Evolutionary conservation across 2,329 filamentous ascomycete genomes (phyloP).

Genomic region (Colletotrichum karsti): DNA sequence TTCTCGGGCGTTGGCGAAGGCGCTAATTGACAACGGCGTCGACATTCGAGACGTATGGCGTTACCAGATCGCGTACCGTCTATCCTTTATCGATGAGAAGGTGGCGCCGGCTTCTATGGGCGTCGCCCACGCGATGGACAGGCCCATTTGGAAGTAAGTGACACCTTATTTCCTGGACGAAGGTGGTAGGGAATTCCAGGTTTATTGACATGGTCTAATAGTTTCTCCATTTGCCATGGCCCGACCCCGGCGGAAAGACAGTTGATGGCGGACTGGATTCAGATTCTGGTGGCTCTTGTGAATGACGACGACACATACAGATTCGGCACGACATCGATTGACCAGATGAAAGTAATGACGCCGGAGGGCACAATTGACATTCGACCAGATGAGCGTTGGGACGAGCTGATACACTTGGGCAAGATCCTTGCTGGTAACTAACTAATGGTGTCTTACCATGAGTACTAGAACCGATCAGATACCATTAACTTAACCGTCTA

Average conservation of each 20-base stretch:
- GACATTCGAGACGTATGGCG: constrained; percentile 45
- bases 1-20: constrained; percentile 41
- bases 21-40: constrained; percentile 41
- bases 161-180: not conserved
- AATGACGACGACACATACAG: constrained; percentile 37
- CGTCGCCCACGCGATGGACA: constrained; percentile 50
- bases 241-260: constrained; percentile 41
- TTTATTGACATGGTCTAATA: constrained; percentile 25
- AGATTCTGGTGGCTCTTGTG: constrained; percentile 46
- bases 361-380: constrained; percentile 41
- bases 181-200: constrained; percentile 10
- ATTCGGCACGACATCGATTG: constrained; percentile 42
- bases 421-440: constrained; percentile 36
- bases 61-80: constrained; percentile 49
- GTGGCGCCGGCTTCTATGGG: constrained; percentile 44
- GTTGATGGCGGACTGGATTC: constrained; percentile 48
- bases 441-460: too few relatives aligned
- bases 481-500: too few relatives aligned
- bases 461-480: too few relatives aligned
- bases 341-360: constrained; percentile 46
- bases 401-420: constrained; percentile 38
- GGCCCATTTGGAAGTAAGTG: constrained; percentile 50
- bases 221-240: constrained; percentile 47
- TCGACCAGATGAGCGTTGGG: constrained; percentile 44
- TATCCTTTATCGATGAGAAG: constrained; percentile 50